Evolutionary conservation across 2,329 filamentous ascomycete species (phyloP).

Genomic region (Macrophomina phaseolina): DNA sequence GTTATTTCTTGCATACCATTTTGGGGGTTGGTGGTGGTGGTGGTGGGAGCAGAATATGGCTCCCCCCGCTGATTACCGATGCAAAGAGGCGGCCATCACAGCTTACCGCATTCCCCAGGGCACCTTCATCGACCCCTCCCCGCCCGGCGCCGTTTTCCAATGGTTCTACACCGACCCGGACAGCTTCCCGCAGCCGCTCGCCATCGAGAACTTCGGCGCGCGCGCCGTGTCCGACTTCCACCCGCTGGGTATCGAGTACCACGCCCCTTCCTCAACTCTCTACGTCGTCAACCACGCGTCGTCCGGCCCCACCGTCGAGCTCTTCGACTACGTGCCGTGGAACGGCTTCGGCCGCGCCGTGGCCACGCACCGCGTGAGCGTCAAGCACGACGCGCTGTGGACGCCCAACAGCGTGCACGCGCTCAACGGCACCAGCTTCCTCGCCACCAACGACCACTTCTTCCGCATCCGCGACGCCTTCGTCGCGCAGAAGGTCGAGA

Average conservation of each 20-base stretch:
- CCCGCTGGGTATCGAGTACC: slow-evolving; percentile 49
- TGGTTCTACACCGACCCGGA: slow-evolving; percentile 44
- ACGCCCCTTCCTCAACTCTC: slow-evolving; percentile 42
- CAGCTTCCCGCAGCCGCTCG: slow-evolving; percentile 36
- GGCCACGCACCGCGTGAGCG: slow-evolving; percentile 38
- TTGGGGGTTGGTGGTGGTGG: too few relatives aligned
- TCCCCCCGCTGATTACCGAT: not conserved
- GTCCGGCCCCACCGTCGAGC: slow-evolving; percentile 40
- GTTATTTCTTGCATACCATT: slow-evolving; percentile 13
- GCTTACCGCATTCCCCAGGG: slow-evolving; percentile 32
- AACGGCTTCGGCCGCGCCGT: slow-evolving; percentile 24
- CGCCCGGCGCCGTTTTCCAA: slow-evolving; percentile 44
- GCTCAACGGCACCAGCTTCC: slow-evolving; percentile 37
- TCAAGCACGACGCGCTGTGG: slow-evolving; percentile 41
- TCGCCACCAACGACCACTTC: slow-evolving; percentile 52
- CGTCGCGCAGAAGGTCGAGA: slow-evolving; percentile 45
- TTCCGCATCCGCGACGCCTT: slow-evolving; percentile 37
- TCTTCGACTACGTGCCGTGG: slow-evolving; percentile 38
- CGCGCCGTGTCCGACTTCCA: slow-evolving; percentile 43
- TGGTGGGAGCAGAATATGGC: too few relatives aligned
- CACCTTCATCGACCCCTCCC: slow-evolving; percentile 35
- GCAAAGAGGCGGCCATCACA: not conserved
- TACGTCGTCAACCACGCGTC: slow-evolving; percentile 50
- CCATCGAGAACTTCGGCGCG: slow-evolving; percentile 35
- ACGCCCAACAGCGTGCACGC: slow-evolving; percentile 49